Base-by-base conservation (phyloP, 306 rosid species). In the Rosa chinensis region DNA sequence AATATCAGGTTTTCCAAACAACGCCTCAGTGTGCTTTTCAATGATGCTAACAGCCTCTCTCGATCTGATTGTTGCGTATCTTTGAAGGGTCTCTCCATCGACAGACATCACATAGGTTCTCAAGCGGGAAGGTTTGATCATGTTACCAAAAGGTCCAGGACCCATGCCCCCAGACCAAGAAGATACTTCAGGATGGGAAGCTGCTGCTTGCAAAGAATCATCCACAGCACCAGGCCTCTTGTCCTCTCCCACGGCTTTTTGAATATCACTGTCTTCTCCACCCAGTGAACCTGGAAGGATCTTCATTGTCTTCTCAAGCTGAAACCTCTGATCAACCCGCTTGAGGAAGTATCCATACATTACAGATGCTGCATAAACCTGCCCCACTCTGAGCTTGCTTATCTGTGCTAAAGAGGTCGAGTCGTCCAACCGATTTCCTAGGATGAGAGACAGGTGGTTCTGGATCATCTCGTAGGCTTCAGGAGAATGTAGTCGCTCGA, bases 281-380 rank as follows among this genome's bases (percentile, higher is more conserved):
- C 80, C 90, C 45, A 78, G 73, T 37, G 73, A 74, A 68, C 67
- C 80, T 16, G 92, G 93, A 81, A 94, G 96, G 77, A 82, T 82
- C 85, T 92, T 94, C 89, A 92, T 87, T 1, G 98, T 80, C 97
- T 94, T 94, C 92, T 94, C 98, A 53, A 94, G 91, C 87, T 92
- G 98, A 85, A 94, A 94, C 84, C 98, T 79, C 85, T 90, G 97
- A 81, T 92, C 96, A 78, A 94, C 93, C 72, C 97, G 92, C 85
- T 86, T 94, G 67, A 94, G 97, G 80, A 94, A 90, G 88, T 92
- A 94, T 28, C 97, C 98, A 64, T 94, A 94, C 97, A 94, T 89
- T 72, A 92, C 87, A 28, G 97, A 94, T 6, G 98, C 98, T 0
- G 98, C 98, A 84, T 94, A 94, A 83, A 92, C 98, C 84, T 94